Percentiles rank a stretch among this genome's conserved stretches.
Conservation (phyloP, 768 basidiomycete species). For the Gymnopilus dilepis region DNA sequence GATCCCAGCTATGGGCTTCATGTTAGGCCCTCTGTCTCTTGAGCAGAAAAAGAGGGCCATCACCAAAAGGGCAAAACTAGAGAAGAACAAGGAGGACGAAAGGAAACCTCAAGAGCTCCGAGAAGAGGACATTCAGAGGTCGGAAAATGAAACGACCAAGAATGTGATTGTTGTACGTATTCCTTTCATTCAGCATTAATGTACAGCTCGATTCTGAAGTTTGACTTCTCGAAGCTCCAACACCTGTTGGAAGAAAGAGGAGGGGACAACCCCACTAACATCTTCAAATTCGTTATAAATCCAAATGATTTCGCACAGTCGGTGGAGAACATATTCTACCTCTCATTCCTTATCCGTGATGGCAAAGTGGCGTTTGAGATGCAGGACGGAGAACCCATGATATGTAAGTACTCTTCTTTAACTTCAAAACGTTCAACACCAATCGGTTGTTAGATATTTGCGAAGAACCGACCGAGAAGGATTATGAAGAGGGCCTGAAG, state of each 20-base stretch:
- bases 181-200: not conserved
- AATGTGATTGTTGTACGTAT: constrained; percentile 76
- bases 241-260: constrained; percentile 52
- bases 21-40: constrained; percentile 92
- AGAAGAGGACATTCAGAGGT: constrained; percentile 82
- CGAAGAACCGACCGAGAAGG: constrained; percentile 65
- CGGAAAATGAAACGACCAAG: constrained; percentile 89
- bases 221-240: constrained; percentile 53
- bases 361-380: constrained; percentile 79
- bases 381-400: constrained; percentile 70
- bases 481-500: constrained; percentile 64
- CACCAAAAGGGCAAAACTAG: constrained; percentile 66
- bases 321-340: constrained; percentile 95
- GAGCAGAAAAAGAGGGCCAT: constrained; percentile 80
- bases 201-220: too few relatives aligned
- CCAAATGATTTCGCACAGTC: constrained; percentile 91
- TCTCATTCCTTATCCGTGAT: constrained; percentile 91
- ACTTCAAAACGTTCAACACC: not conserved
- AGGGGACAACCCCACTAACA: constrained; percentile 60
- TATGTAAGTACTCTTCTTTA: constrained; percentile 58
- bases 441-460: constrained; percentile 56
- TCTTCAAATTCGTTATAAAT: constrained; percentile 89
- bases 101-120: constrained; percentile 79
- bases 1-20: constrained; percentile 84
- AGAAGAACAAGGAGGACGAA: constrained; percentile 73